These are phyloP conservation scores for Pseudogymnoascus sp. DNA, from an alignment of 2,329 filamentous ascomycete genomes.

Conservation along the genomic window DNA sequence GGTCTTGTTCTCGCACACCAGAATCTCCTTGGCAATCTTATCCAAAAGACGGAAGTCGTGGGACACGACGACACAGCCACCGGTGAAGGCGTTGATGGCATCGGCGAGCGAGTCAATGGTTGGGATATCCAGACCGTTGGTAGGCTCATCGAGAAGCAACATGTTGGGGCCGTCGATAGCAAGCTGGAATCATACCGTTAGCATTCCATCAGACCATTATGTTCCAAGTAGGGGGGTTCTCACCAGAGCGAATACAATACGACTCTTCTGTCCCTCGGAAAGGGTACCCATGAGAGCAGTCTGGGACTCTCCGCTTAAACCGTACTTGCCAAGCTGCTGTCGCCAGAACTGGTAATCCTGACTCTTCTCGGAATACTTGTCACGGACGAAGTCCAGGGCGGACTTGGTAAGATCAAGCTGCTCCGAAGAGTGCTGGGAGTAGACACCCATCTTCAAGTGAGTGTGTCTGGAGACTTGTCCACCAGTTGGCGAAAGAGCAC, in stretches of 20 bases:
- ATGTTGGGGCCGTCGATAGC: slow-evolving; percentile 97
- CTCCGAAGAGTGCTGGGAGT: slow-evolving; percentile 97
- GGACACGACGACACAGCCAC: slow-evolving; percentile 94
- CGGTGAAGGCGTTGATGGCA: slow-evolving; percentile 90
- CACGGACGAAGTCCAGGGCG: slow-evolving; percentile 91
- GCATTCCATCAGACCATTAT: background rate
- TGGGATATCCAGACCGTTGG: slow-evolving; percentile 97
- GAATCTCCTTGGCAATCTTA: slow-evolving; percentile 99
- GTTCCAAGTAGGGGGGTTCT: background rate
- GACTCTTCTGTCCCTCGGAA: slow-evolving; percentile 94
- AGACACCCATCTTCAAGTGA: slow-evolving; percentile 95
- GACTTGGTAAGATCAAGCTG: slow-evolving; percentile 98
- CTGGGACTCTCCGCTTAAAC: slow-evolving; percentile 85
- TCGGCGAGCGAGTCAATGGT: slow-evolving; percentile 97
- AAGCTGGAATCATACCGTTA: background rate
- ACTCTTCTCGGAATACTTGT: slow-evolving; percentile 81
- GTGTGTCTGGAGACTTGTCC: slow-evolving; percentile 87
- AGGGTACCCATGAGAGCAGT: slow-evolving; percentile 96
- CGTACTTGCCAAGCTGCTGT: slow-evolving; percentile 92
- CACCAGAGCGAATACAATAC: slow-evolving; percentile 94
- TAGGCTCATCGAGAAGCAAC: slow-evolving; percentile 95
- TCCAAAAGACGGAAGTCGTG: slow-evolving; percentile 99
- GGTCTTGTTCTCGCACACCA: slow-evolving; percentile 98
- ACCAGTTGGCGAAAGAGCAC: slow-evolving; percentile 76
- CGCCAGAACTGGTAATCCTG: slow-evolving; percentile 99